Evolutionary conservation across 345 rosid genomes (phyloP).

Genomic region (Rhodamnia rubescens): DNA sequence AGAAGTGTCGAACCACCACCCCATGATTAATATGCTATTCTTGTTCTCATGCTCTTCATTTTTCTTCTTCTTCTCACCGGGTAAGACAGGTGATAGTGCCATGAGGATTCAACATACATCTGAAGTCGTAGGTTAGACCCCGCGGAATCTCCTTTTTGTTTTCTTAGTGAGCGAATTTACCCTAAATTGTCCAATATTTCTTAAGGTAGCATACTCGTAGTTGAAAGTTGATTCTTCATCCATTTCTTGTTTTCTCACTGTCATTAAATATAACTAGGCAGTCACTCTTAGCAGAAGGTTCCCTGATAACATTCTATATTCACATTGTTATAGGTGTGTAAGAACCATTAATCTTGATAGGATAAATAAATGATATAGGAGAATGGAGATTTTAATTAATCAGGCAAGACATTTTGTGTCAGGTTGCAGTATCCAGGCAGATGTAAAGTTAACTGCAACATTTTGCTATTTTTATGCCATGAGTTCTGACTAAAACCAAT

Average conservation of each 20-base stretch:
- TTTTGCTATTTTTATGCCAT: background rate
- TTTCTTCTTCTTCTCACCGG: background rate
- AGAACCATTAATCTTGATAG: background rate
- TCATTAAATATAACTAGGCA: background rate
- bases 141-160: background rate
- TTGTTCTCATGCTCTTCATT: background rate
- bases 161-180: background rate
- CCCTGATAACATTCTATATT: background rate
- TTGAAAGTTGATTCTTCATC: background rate
- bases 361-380: background rate
- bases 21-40: background rate
- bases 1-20: background rate
- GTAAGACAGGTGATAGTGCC: background rate
- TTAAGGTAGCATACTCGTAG: background rate
- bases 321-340: background rate
- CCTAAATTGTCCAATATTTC: background rate
- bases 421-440: background rate
- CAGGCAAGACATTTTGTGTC: background rate
- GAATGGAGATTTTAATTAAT: background rate
- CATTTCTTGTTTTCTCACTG: background rate
- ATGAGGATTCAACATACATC: background rate
- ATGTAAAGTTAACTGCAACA: background rate
- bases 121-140: background rate
- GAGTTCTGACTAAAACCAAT: background rate
- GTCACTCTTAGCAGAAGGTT: background rate